These are phyloP conservation scores for Aspergillus hancockii DNA, from an alignment of 495 filamentous ascomycete genomes.

Conservation along the genomic window DNA sequence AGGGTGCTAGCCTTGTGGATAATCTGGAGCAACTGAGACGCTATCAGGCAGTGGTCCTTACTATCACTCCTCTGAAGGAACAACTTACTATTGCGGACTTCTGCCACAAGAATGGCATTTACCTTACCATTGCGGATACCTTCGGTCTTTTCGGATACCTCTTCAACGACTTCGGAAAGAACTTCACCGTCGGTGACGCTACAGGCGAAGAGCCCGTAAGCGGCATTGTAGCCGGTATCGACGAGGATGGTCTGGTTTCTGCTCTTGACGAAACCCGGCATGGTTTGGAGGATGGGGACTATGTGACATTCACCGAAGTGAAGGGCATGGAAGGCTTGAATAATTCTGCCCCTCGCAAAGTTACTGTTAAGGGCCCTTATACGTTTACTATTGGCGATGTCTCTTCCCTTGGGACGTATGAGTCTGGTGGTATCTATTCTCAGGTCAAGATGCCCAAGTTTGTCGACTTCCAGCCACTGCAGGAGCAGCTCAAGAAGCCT, in stretches of 20 bases:
- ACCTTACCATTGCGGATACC: slow-evolving; percentile 81
- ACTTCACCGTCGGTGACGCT: slow-evolving; percentile 85
- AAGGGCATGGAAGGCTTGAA: slow-evolving; percentile 93
- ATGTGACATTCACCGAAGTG: slow-evolving; percentile 90
- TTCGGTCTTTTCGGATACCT: slow-evolving; percentile 93
- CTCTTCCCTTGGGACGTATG: slow-evolving; percentile 78
- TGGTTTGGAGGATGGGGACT: slow-evolving; percentile 94
- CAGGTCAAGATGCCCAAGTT: slow-evolving; percentile 99
- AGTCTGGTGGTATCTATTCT: slow-evolving; percentile 82
- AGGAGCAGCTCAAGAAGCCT: slow-evolving; percentile 75
- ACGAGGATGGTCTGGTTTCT: slow-evolving; percentile 86
- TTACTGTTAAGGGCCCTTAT: slow-evolving; percentile 93
- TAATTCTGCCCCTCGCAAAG: slow-evolving; percentile 75
- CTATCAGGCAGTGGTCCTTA: slow-evolving; percentile 91
- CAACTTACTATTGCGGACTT: slow-evolving; percentile 86
- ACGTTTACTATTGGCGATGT: slow-evolving; percentile 97
- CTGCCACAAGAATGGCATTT: slow-evolving; percentile 90
- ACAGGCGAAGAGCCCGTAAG: slow-evolving; percentile 85
- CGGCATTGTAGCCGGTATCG: slow-evolving; percentile 89
- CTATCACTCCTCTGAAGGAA: slow-evolving; percentile 73
- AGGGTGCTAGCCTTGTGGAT: slow-evolving; percentile 60
- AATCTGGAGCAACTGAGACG: slow-evolving; percentile 77
- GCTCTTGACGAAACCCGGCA: slow-evolving; percentile 95
- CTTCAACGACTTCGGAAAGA: slow-evolving; percentile 96
- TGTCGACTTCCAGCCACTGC: slow-evolving; percentile 82